Conservation (phyloP, 805 yeast genomes). For the Wickerhamiella sergipiensis region DNA sequence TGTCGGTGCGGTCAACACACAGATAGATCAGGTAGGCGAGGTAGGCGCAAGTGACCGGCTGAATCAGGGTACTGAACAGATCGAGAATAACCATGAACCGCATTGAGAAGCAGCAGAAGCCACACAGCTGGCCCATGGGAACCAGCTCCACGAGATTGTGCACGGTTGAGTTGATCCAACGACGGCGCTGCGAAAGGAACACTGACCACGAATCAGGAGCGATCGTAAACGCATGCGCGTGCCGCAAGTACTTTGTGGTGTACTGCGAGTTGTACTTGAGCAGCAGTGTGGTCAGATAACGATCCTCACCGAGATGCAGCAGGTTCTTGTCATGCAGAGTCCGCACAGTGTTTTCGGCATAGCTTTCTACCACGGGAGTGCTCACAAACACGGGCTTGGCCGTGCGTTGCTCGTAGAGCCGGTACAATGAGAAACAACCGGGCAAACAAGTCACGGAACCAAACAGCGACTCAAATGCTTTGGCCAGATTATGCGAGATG, state of each 20-base stretch:
- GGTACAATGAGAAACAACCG: slow-evolving; percentile 48
- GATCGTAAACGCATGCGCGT: slow-evolving; percentile 45
- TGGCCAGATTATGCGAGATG: slow-evolving; percentile 49
- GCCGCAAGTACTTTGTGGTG: slow-evolving; percentile 41
- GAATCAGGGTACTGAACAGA: slow-evolving; percentile 44
- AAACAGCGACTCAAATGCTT: slow-evolving; percentile 48
- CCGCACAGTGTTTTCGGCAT: slow-evolving; percentile 41
- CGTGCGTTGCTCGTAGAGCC: slow-evolving; percentile 39
- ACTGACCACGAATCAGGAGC: slow-evolving; percentile 47
- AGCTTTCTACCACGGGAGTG: slow-evolving; percentile 43
- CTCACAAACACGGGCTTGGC: slow-evolving; percentile 50
- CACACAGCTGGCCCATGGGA: slow-evolving; percentile 46
- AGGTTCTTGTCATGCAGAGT: slow-evolving; percentile 48
- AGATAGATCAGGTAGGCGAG: slow-evolving; percentile 39
- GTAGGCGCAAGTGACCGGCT: slow-evolving; percentile 43
- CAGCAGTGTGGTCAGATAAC: slow-evolving; percentile 43
- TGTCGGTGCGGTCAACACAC: slow-evolving; percentile 30
- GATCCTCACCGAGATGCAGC: slow-evolving; percentile 49
- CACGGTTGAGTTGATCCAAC: slow-evolving; percentile 56
- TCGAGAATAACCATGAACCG: slow-evolving; percentile 45
- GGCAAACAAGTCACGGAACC: slow-evolving; percentile 56
- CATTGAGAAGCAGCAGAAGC: slow-evolving; percentile 54
- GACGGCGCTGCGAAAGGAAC: slow-evolving; percentile 48
- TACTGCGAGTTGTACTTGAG: slow-evolving; percentile 42
- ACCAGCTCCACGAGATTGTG: slow-evolving; percentile 49